phyloP scores from a whole-genome alignment of 1,139 yeast genomes.

The Suhomyces choctaworum region DNA sequence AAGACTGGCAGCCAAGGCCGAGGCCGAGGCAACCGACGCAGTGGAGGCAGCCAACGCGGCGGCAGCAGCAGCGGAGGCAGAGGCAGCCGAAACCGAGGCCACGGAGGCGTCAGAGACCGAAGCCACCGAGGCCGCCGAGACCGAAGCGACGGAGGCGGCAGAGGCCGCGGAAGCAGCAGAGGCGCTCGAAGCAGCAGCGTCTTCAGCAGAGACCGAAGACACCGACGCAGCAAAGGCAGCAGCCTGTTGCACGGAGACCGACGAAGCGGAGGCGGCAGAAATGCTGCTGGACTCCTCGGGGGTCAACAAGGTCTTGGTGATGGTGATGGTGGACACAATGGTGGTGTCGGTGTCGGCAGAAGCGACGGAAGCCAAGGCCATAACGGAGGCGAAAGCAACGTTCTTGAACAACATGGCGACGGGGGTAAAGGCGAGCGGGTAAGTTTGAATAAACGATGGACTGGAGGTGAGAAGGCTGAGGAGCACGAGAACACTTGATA shows the following conservation, averaged over 20 bases:
- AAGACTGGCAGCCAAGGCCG: conserved; percentile 18
- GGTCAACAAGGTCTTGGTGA: conserved; percentile 45
- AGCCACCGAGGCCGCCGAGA: conserved; percentile 18
- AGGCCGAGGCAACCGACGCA: conserved; percentile 17
- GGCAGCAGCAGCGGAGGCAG: conserved; percentile 20
- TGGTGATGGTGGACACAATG: conserved; percentile 39
- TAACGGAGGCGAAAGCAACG: conserved; percentile 24
- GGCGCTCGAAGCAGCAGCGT: conserved; percentile 19
- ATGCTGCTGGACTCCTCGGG: conserved; percentile 41
- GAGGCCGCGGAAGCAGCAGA: conserved; percentile 16
- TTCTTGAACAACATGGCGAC: conserved; percentile 31
- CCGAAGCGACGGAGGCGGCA: conserved; percentile 15
- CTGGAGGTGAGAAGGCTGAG: conserved; percentile 1
- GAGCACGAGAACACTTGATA: neutral
- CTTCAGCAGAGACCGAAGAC: conserved; percentile 19
- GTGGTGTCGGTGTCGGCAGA: conserved; percentile 45
- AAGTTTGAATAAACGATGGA: neutral
- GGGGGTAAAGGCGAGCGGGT: conserved; percentile 2
- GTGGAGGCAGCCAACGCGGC: conserved; percentile 18
- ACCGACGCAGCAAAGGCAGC: conserved; percentile 21
- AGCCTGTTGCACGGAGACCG: conserved; percentile 19
- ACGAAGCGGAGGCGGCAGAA: conserved; percentile 20
- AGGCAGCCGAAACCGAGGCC: conserved; percentile 20
- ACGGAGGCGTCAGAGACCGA: conserved; percentile 15
- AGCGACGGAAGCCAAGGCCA: conserved; percentile 29